Conservation (phyloP, 2,329 filamentous ascomycete genomes). For the Arthroderma sp. region DNA sequence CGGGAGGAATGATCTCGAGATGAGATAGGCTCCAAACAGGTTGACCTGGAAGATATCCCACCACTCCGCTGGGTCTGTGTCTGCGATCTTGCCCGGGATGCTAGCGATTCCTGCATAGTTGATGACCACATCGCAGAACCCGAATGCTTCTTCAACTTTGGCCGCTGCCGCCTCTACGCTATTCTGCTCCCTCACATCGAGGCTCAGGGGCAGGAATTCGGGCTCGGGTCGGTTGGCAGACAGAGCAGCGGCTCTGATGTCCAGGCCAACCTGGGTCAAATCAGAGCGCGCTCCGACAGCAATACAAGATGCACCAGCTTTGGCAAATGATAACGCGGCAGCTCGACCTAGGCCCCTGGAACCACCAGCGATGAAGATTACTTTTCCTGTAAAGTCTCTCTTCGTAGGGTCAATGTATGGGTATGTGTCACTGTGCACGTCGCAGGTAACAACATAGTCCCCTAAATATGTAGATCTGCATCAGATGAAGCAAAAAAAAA, state of each 20-base stretch:
- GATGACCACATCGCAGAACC: slow-evolving; percentile 35
- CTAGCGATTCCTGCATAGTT: slow-evolving; percentile 38
- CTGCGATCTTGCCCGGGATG: slow-evolving; percentile 19
- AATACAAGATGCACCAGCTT: slow-evolving; percentile 42
- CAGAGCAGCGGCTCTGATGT: slow-evolving; percentile 28
- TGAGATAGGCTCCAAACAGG: slow-evolving; percentile 37
- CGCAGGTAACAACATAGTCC: slow-evolving; percentile 15
- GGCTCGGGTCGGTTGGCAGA: slow-evolving; percentile 27
- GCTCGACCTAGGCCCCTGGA: slow-evolving; percentile 44
- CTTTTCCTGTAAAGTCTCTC: slow-evolving; percentile 30
- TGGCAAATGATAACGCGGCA: slow-evolving; percentile 45
- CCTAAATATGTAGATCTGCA: too few species aligned
- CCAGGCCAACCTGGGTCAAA: slow-evolving; percentile 28
- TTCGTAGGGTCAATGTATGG: slow-evolving; percentile 35
- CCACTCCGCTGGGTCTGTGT: slow-evolving; percentile 29
- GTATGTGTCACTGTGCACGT: slow-evolving; percentile 26
- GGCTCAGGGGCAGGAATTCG: slow-evolving; percentile 32
- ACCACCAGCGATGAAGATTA: slow-evolving; percentile 45
- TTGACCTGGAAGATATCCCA: slow-evolving; percentile 40
- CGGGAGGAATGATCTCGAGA: slow-evolving; percentile 38
- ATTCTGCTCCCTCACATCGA: slow-evolving; percentile 34
- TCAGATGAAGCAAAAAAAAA: background rate
- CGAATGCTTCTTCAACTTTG: slow-evolving; percentile 23
- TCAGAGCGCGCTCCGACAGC: slow-evolving; percentile 43
- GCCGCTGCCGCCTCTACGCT: slow-evolving; percentile 28